A percentile compares a stretch with the other conserved stretches of the same genome.
phyloP scores from a whole-genome alignment of 2,329 filamentous ascomycete species.

The Aspergillus jensenii region DNA sequence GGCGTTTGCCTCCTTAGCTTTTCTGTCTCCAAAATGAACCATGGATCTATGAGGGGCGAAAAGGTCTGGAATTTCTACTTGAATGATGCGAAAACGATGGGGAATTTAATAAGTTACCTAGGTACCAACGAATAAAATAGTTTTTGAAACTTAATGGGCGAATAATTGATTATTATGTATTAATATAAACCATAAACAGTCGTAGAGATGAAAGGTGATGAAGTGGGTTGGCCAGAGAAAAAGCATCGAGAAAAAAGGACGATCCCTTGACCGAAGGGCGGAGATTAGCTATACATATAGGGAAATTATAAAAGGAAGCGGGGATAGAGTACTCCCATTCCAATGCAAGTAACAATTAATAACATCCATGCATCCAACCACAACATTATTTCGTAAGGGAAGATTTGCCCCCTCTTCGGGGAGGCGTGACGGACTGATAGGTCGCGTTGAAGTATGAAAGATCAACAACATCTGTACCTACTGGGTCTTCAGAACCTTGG shows the following conservation, averaged over 20 bases:
- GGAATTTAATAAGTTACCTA: no score
- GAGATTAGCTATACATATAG: conserved; percentile 9
- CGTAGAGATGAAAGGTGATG: background rate
- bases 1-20: conserved; percentile 13
- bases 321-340: background rate
- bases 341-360: conserved; percentile 2
- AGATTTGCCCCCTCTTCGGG: background rate
- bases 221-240: background rate
- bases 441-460: background rate
- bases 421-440: background rate
- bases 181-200: conserved; percentile 22
- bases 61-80: no score
- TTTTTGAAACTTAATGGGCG: background rate
- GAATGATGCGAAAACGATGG: no score
- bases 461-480: conserved; percentile 17
- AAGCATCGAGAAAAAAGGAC: background rate
- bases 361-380: conserved; percentile 2
- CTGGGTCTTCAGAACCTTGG: conserved; percentile 38
- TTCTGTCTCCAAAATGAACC: conserved; percentile 7
- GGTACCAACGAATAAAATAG: no score
- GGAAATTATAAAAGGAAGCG: background rate
- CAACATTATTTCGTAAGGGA: conserved; percentile 18
- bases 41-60: background rate
- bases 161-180: conserved; percentile 19
- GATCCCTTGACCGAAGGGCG: background rate